Conservation (phyloP, 805 yeast species). For the Nakazawaea laoshanensis region DNA sequence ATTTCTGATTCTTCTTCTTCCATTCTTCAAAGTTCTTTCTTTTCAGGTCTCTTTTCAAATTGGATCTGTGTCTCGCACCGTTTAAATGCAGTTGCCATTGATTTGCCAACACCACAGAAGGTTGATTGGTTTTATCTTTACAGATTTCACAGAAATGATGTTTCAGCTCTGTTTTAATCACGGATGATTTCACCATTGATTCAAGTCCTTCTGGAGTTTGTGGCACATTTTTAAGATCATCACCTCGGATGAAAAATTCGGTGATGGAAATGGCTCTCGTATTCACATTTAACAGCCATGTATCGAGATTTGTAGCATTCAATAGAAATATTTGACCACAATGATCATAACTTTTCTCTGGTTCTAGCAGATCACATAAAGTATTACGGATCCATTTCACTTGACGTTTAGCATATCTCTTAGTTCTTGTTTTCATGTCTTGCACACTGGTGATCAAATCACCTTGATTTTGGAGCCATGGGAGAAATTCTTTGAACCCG, state of each 20-base stretch:
- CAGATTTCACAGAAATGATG: slow-evolving; percentile 67
- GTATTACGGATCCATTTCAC: slow-evolving; percentile 83
- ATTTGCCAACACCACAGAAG: slow-evolving; percentile 64
- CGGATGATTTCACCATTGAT: slow-evolving; percentile 1
- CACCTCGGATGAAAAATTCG: slow-evolving; percentile 16
- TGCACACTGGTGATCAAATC: slow-evolving; percentile 41
- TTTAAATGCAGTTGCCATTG: slow-evolving; percentile 61
- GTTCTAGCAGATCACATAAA: slow-evolving; percentile 49
- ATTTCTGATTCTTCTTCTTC: too few species aligned
- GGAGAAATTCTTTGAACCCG: slow-evolving; percentile 85
- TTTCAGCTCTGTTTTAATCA: slow-evolving; percentile 23
- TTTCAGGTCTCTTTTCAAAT: slow-evolving; percentile 34
- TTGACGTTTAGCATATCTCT: slow-evolving; percentile 83
- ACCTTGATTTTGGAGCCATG: slow-evolving; percentile 25
- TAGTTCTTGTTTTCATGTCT: slow-evolving; percentile 74
- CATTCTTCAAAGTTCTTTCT: slow-evolving; percentile 46
- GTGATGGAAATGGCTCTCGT: slow-evolving; percentile 47
- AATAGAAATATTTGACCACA: slow-evolving; percentile 55
- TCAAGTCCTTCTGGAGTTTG: slow-evolving; percentile 9
- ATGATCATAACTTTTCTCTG: slow-evolving; percentile 47
- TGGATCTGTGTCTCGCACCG: slow-evolving; percentile 63
- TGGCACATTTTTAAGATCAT: slow-evolving; percentile 1
- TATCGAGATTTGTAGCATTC: slow-evolving; percentile 64
- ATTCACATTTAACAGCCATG: slow-evolving; percentile 54
- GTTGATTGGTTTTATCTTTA: slow-evolving; percentile 41